phyloP scores from a whole-genome alignment of 2,329 filamentous ascomycete species.

The Lecanicillium sp. region DNA sequence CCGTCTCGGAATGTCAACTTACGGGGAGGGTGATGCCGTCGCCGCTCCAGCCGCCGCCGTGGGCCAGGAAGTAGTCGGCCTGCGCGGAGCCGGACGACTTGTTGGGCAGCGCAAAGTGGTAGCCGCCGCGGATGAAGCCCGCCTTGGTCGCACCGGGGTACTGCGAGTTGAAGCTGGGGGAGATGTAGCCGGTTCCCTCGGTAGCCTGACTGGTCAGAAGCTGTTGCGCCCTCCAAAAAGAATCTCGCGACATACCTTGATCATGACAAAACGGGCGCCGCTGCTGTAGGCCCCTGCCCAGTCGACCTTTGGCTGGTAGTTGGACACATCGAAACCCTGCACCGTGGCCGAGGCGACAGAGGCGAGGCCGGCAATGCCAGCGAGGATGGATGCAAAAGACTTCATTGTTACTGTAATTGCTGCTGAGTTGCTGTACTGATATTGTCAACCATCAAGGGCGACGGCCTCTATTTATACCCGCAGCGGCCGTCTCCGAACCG shows the following conservation, averaged over 20 bases:
- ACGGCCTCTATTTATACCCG: no score
- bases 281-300: constrained; percentile 31
- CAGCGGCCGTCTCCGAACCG: no score
- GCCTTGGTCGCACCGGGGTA: constrained; percentile 44
- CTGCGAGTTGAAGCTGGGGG: constrained; percentile 41
- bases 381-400: constrained; percentile 5
- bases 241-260: constrained; percentile 35
- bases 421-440: no score
- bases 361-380: constrained; percentile 16
- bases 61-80: constrained; percentile 44
- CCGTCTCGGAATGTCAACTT: not conserved
- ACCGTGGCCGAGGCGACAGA: constrained; percentile 23
- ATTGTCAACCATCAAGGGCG: no score
- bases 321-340: constrained; percentile 38
- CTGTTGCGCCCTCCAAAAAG: not conserved
- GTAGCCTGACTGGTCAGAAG: constrained; percentile 36
- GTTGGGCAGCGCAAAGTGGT: constrained; percentile 48
- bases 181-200: constrained; percentile 42
- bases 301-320: constrained; percentile 33
- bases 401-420: constrained; percentile 12
- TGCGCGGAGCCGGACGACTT: constrained; percentile 39
- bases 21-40: constrained; percentile 48
- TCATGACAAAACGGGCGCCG: constrained; percentile 39
- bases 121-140: constrained; percentile 48
- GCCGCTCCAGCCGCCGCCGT: constrained; percentile 48